phyloP scores from a whole-genome alignment of 768 basidiomycete species.

The Leccinum broughii region DNA sequence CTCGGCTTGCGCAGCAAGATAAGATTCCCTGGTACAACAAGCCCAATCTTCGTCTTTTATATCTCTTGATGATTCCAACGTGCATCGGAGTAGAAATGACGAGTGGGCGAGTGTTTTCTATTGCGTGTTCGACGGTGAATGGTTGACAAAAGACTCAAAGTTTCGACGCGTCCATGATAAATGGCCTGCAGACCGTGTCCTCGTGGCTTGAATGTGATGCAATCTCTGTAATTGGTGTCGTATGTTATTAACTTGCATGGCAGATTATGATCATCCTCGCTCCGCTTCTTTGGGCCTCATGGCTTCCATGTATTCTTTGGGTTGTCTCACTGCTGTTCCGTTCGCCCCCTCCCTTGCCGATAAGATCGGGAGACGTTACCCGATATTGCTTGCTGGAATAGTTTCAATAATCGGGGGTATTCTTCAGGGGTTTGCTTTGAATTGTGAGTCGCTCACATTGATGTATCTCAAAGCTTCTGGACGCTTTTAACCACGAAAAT shows the following conservation, averaged over 20 bases:
- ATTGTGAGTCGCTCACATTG: constrained; percentile 8
- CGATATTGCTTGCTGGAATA: constrained; percentile 16
- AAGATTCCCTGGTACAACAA: neutral
- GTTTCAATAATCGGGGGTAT: constrained; percentile 13
- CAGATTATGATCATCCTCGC: neutral
- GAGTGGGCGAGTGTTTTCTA: neutral
- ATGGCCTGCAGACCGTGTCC: neutral
- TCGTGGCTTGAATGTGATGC: neutral
- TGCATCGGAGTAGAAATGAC: neutral
- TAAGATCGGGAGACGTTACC: constrained; percentile 14
- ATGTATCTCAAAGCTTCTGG: neutral
- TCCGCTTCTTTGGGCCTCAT: neutral
- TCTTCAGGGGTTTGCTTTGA: constrained; percentile 18
- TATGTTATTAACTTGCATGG: neutral
- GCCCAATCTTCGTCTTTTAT: neutral
- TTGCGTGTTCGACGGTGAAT: neutral
- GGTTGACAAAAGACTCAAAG: neutral
- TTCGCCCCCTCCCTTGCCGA: constrained; percentile 24
- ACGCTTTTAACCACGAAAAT: neutral
- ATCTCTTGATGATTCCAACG: neutral
- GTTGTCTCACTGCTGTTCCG: constrained; percentile 54
- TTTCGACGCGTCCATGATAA: constrained; percentile 27
- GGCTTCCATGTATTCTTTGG: constrained; percentile 60
- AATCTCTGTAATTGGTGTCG: neutral
- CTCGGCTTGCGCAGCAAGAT: neutral